These are phyloP conservation scores for Yamagishiella unicocca DNA, from an alignment of 139 green algal genomes.

Conservation along the genomic window DNA sequence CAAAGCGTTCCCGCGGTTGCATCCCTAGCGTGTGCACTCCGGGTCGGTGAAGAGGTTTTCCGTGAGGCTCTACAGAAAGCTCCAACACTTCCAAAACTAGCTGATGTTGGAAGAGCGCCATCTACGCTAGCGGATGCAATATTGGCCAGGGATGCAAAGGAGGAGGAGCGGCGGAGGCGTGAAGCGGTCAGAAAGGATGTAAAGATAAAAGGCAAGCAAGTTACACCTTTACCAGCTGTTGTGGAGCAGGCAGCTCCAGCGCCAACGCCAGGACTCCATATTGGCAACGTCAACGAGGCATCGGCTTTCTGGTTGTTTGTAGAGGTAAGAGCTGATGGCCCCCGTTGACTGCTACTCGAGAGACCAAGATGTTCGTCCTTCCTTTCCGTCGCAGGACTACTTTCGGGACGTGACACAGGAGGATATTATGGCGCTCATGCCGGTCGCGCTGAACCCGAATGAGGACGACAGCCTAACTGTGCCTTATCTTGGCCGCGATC, in stretches of 20 bases:
- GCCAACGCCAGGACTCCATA: conserved; percentile 54
- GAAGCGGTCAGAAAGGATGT: conserved; percentile 58
- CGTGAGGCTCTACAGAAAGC: conserved; percentile 37
- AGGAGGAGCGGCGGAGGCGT: conserved; percentile 62
- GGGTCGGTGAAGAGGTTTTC: conserved; percentile 45
- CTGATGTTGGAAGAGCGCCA: conserved; percentile 44
- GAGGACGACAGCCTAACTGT: conserved; percentile 72
- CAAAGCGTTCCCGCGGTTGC: conserved; percentile 6
- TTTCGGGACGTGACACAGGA: conserved; percentile 83
- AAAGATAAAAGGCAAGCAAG: conserved; percentile 44
- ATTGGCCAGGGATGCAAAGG: conserved; percentile 55
- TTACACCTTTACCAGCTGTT: conserved; percentile 53
- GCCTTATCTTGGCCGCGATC: conserved; percentile 60
- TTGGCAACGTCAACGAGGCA: conserved; percentile 58
- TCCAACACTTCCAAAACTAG: background rate
- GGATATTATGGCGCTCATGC: conserved; percentile 73
- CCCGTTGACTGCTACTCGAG: background rate
- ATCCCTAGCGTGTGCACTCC: background rate
- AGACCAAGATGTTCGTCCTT: background rate
- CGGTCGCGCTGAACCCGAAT: conserved; percentile 46
- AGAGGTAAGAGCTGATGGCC: conserved; percentile 75
- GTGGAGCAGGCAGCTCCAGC: conserved; percentile 29
- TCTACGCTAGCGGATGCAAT: conserved; percentile 70
- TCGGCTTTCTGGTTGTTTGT: conserved; percentile 81
- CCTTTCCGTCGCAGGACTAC: conserved; percentile 73